A percentile compares a stretch with the other conserved stretches of the same genome.
Evolutionary conservation across 129 eudicot genomes (phyloP).

Genomic region (Daucus carota): DNA sequence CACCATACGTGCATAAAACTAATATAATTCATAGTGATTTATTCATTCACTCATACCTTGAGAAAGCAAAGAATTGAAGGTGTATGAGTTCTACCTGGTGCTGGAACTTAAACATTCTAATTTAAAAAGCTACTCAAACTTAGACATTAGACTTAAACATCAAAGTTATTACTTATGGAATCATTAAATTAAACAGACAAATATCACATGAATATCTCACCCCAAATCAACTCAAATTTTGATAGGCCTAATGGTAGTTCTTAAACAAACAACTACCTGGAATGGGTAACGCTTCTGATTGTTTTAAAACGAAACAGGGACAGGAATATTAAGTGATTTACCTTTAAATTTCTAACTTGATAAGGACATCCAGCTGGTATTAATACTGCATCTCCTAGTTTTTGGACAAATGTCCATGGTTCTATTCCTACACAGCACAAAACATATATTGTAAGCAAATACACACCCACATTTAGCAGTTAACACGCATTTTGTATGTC

Average conservation of each 20-base stretch:
- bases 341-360: constrained; percentile 52
- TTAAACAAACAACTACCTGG: not conserved
- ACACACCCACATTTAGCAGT: not conserved
- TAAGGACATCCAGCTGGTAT: constrained; percentile 43
- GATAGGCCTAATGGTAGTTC: not conserved
- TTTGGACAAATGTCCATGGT: constrained; percentile 52
- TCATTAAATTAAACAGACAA: too few relatives aligned
- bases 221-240: not conserved
- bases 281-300: not conserved
- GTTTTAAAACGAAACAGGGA: not conserved
- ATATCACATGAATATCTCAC: not conserved
- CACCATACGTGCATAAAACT: not conserved
- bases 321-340: not conserved
- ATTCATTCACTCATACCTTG: too few relatives aligned
- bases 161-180: too few relatives aligned
- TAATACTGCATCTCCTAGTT: constrained; percentile 38
- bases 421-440: constrained; percentile 29
- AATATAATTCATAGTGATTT: not conserved
- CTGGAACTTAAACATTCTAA: not conserved
- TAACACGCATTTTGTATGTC: not conserved
- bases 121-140: not conserved
- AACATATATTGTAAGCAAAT: not conserved
- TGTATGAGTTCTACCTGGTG: not conserved
- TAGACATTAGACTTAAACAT: too few relatives aligned
- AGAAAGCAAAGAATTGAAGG: not conserved